Base-by-base conservation (phyloP, 768 basidiomycete genomes). In the Lactarius trivialis region DNA sequence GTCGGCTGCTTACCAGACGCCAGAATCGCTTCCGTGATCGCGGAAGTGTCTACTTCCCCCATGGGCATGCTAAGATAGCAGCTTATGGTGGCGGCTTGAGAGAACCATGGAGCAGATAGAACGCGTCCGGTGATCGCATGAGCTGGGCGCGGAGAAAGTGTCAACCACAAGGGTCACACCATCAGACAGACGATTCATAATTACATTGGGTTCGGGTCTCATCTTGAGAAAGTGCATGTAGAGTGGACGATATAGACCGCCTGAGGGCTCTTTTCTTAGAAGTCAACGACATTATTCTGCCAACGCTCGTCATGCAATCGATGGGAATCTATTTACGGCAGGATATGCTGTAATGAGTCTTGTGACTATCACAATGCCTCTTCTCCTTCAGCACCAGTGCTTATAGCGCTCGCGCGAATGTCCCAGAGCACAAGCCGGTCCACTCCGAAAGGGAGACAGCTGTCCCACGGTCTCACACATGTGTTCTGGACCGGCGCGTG, bases 21-120 rank as follows among this genome's bases (percentile, higher is more conserved):
- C n/a, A 91, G 70, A 58, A 91, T 79, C 15, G 76, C 75, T 12
- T 77, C 70, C 12, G 82, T 77, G 37, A 91, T 65, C 0, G 70
- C 68, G 4, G 77, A 69, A 0, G 90, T 91, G 67, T 85, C 79
- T 28, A 85, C 76, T 68, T 92, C 90, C 4, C 80, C 86, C 2
- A 79, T 71, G 12, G 88, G 87, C 90, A 92, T 91, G 72, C 83
- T 91, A 45, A 92, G 76, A 71, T 87, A 92, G 71, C 90, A 92
- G 74, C 88, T 85, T 33, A 91, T 71, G 5, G 76, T 76, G 55
- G 72, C 77, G 55, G 78, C 79, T 41, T 68, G 68, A 37, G 77
- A 72, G 67, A 90, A 86, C 9, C 77, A 76, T 2, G 85, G 76
- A 19, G 84, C 71, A 0, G 78, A 70, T 21, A 85, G 67, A 32